A percentile compares a stretch with the other conserved stretches of the same genome.
phyloP scores from a whole-genome alignment of 2,329 filamentous ascomycete species.

The Aspergillus sp. region DNA sequence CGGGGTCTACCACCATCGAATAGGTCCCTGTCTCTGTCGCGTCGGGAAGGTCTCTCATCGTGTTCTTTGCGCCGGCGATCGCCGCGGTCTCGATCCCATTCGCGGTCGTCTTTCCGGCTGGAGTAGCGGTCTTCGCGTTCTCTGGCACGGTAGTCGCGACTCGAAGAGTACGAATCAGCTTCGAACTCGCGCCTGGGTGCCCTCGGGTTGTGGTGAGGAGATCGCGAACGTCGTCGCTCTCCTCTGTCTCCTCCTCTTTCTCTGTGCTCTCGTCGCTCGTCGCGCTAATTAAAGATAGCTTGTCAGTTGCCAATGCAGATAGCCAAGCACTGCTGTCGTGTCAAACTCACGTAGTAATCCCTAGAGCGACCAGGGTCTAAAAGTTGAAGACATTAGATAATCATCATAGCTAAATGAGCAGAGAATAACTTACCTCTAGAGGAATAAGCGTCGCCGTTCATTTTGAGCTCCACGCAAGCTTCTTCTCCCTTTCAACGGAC shows the following conservation, averaged over 20 bases:
- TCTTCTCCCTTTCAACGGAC: constrained; percentile 4
- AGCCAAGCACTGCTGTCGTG: neutral
- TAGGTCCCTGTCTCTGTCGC: constrained; percentile 47
- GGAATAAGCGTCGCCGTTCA: constrained; percentile 82
- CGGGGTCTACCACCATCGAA: constrained; percentile 57
- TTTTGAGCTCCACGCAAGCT: constrained; percentile 36
- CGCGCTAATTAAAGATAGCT: constrained; percentile 28
- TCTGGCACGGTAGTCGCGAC: constrained; percentile 82
- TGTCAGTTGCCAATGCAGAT: neutral
- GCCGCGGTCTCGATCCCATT: constrained; percentile 66
- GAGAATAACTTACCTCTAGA: constrained; percentile 56
- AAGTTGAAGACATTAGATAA: constrained; percentile 25
- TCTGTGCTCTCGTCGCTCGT: constrained; percentile 38
- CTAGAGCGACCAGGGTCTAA: constrained; percentile 46
- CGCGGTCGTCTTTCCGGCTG: constrained; percentile 63
- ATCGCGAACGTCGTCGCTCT: constrained; percentile 73
- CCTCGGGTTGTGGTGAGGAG: constrained; percentile 65
- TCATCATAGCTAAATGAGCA: constrained; percentile 20
- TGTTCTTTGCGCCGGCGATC: constrained; percentile 50
- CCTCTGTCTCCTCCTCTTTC: constrained; percentile 36
- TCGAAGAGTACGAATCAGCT: constrained; percentile 82
- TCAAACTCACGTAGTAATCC: constrained; percentile 45
- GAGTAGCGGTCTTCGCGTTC: constrained; percentile 90
- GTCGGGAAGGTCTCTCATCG: constrained; percentile 51
- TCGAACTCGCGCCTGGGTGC: constrained; percentile 63